Percentiles rank a stretch among this genome's conserved stretches.
Evolutionary conservation across 768 basidiomycete genomes (phyloP).

Genomic region (Termitomyces heimii): DNA sequence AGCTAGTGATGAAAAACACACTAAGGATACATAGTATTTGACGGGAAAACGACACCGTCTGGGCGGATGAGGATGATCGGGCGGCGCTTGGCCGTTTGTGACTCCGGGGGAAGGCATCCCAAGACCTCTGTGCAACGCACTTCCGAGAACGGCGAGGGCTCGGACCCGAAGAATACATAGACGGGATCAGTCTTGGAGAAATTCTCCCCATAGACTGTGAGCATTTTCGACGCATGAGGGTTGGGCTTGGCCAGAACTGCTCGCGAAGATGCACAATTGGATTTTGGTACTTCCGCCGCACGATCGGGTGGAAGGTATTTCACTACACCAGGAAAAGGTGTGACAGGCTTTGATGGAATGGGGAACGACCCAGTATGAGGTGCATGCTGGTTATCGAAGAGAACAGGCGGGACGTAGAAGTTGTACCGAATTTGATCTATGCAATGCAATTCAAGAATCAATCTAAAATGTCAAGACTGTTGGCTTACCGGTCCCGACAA

Average conservation of each 20-base stretch:
- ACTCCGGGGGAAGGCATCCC: conserved; percentile 75
- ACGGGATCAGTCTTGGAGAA: conserved; percentile 80
- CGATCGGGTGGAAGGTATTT: conserved; percentile 90
- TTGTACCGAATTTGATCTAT: conserved; percentile 89
- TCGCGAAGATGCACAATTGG: conserved; percentile 59
- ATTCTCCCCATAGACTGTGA: conserved; percentile 87
- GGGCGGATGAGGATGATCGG: conserved; percentile 78
- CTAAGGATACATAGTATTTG: conserved; percentile 76
- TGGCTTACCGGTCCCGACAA: conserved; percentile 78
- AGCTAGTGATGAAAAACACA: conserved; percentile 11
- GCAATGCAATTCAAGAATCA: not conserved
- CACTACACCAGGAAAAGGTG: conserved; percentile 81
- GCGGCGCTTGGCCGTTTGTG: conserved; percentile 58
- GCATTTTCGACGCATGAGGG: conserved; percentile 71
- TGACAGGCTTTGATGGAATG: conserved; percentile 75
- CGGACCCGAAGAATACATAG: conserved; percentile 80
- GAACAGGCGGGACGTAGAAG: conserved; percentile 83
- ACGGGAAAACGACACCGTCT: conserved; percentile 87
- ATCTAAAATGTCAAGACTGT: not conserved
- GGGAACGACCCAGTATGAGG: conserved; percentile 69
- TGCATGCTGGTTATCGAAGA: conserved; percentile 78
- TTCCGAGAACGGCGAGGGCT: conserved; percentile 83
- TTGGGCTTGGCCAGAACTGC: conserved; percentile 72
- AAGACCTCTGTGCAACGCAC: conserved; percentile 84
- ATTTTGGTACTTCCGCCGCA: conserved; percentile 76